These are phyloP conservation scores for Rhodosorus marinus DNA, from an alignment of 23 red algal genomes.

Conservation along the genomic window DNA sequence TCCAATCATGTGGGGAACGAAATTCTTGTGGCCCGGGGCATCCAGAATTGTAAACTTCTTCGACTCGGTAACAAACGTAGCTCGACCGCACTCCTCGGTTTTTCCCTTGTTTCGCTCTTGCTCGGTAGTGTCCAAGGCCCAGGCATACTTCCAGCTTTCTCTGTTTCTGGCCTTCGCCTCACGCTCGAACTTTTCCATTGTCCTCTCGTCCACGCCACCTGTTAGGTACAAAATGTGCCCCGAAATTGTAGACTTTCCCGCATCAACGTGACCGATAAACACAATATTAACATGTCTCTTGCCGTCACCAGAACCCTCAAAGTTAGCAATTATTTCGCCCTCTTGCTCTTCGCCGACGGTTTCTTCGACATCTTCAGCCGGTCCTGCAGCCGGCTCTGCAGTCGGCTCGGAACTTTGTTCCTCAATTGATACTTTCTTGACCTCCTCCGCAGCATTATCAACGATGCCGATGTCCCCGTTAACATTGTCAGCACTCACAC, in stretches of 20 bases:
- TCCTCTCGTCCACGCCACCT: slow-evolving; percentile 87
- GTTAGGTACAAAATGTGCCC: slow-evolving; percentile 92
- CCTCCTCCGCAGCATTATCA: background rate
- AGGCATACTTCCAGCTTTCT: slow-evolving; percentile 98
- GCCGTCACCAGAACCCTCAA: slow-evolving; percentile 19
- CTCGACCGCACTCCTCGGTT: slow-evolving; percentile 87
- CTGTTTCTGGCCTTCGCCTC: slow-evolving; percentile 93
- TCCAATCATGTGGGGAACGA: slow-evolving; percentile 91
- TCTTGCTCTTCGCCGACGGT: background rate
- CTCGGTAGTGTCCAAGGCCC: slow-evolving; percentile 81
- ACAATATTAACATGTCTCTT: slow-evolving; percentile 81
- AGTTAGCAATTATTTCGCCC: background rate
- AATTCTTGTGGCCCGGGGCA: slow-evolving; percentile 96
- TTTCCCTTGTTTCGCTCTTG: slow-evolving; percentile 91
- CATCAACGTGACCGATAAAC: slow-evolving; percentile 95
- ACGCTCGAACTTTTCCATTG: slow-evolving; percentile 95
- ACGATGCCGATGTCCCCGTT: background rate
- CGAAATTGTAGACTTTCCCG: slow-evolving; percentile 84
- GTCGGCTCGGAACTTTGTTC: background rate
- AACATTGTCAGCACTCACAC: background rate
- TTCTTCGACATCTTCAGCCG: background rate
- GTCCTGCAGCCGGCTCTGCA: background rate
- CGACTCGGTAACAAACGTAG: slow-evolving; percentile 61
- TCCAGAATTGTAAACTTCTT: slow-evolving; percentile 81
- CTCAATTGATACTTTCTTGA: background rate